Evolutionary conservation across 768 basidiomycete genomes (phyloP).

Genomic region (Artomyces pyxidatus): DNA sequence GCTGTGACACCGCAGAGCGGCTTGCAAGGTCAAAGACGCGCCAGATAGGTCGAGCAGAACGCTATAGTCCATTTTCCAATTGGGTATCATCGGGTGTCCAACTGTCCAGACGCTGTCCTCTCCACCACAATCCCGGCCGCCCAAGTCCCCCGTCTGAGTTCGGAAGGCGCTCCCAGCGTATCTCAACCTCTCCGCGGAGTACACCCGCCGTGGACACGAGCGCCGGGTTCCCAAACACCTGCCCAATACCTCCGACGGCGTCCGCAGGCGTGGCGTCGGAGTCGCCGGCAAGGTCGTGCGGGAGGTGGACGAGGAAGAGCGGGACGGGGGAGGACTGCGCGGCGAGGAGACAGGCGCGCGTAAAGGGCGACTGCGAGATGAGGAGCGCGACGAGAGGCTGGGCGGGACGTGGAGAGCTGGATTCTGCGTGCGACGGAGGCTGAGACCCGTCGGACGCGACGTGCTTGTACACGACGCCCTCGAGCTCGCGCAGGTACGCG

Average conservation of each 20-base stretch:
- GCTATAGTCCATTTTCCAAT: too few relatives aligned
- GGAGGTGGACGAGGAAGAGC: constrained; percentile 72
- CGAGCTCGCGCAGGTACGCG: constrained; percentile 78
- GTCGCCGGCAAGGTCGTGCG: constrained; percentile 31
- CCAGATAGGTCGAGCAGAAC: too few relatives aligned
- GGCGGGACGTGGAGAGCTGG: constrained; percentile 5
- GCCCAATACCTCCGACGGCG: constrained; percentile 26
- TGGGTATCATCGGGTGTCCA: constrained; percentile 34
- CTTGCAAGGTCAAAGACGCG: too few relatives aligned
- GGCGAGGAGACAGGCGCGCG: constrained; percentile 56
- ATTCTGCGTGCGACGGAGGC: not conserved
- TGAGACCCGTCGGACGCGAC: not conserved
- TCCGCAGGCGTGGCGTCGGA: constrained; percentile 6
- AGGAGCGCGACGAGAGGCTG: constrained; percentile 59
- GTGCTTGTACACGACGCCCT: constrained; percentile 71
- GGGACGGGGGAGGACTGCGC: constrained; percentile 73
- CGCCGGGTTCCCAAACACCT: constrained; percentile 64
- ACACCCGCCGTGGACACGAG: constrained; percentile 46
- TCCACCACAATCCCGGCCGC: constrained; percentile 38
- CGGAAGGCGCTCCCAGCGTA: constrained; percentile 51
- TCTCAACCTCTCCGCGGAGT: constrained; percentile 51
- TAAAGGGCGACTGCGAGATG: constrained; percentile 76
- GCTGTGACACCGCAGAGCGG: too few relatives aligned
- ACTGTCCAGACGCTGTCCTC: constrained; percentile 27
- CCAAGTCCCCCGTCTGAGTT: constrained; percentile 12